These are phyloP conservation scores for Trichoderma aggressivum DNA, from an alignment of 2,329 filamentous ascomycete species.

Conservation along the genomic window DNA sequence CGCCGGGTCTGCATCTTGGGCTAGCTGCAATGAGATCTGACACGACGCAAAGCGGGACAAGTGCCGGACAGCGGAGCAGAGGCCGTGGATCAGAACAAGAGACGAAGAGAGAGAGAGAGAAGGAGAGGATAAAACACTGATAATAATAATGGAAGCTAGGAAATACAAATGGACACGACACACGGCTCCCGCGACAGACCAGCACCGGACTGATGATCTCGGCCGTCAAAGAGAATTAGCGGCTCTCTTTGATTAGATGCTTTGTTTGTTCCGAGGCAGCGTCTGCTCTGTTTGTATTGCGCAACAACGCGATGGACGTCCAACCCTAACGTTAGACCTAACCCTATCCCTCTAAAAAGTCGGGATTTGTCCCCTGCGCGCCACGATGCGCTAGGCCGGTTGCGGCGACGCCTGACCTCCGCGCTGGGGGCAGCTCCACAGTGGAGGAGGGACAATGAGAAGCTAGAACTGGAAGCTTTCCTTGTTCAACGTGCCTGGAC, in stretches of 20 bases:
- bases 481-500: not conserved
- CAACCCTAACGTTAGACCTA: not conserved
- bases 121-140: not conserved
- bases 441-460: not conserved
- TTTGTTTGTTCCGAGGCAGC: not conserved
- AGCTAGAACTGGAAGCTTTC: not conserved
- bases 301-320: not conserved
- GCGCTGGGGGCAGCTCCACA: not conserved
- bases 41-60: not conserved
- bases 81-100: not conserved
- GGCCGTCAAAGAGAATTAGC: not conserved
- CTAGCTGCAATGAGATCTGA: not conserved
- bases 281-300: not conserved
- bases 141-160: not conserved
- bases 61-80: not conserved
- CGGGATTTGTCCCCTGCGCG: not conserved
- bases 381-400: not conserved
- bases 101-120: not conserved
- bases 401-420: not conserved
- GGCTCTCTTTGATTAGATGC: not conserved
- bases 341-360: not conserved
- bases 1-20: slow-evolving; percentile 3
- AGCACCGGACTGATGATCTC: not conserved
- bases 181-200: not conserved
- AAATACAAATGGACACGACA: not conserved